Evolutionary conservation across 1,139 yeast species (phyloP).

Genomic region (Spathaspora jeffriesii): DNA sequence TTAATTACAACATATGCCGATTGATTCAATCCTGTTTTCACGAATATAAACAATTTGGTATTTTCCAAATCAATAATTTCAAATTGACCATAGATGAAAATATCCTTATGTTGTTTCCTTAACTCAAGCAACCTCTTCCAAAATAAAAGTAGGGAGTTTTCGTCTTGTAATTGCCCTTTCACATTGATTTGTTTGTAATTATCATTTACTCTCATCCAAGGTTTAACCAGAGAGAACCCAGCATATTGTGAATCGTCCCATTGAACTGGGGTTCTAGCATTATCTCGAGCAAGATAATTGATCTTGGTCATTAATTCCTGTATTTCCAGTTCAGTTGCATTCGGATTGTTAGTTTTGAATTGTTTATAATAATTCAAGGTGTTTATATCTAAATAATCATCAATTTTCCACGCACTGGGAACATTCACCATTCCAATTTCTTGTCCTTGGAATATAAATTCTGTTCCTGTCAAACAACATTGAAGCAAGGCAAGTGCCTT

Average conservation of each 20-base stretch:
- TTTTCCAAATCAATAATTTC: slow-evolving; percentile 39
- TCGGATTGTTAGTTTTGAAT: slow-evolving; percentile 27
- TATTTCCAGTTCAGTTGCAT: slow-evolving; percentile 24
- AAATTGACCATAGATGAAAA: slow-evolving; percentile 48
- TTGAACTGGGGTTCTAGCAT: slow-evolving; percentile 60
- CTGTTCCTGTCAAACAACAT: slow-evolving; percentile 52
- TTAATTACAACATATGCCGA: slow-evolving; percentile 44
- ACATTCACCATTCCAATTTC: slow-evolving; percentile 58
- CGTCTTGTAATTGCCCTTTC: slow-evolving; percentile 43
- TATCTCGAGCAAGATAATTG: slow-evolving; percentile 46
- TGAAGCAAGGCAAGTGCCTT: slow-evolving; percentile 50
- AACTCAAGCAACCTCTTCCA: slow-evolving; percentile 41
- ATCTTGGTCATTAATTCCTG: slow-evolving; percentile 28
- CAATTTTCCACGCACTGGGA: slow-evolving; percentile 43
- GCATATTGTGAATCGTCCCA: slow-evolving; percentile 47
- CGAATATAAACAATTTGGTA: slow-evolving; percentile 33
- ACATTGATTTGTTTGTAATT: slow-evolving; percentile 51
- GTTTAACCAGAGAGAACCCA: slow-evolving; percentile 50
- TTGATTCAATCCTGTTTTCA: slow-evolving; percentile 23
- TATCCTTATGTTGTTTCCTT: slow-evolving; percentile 45
- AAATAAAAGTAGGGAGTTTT: slow-evolving; percentile 44
- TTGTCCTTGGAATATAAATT: slow-evolving; percentile 60
- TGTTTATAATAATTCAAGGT: slow-evolving; percentile 41
- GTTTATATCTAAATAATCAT: slow-evolving; percentile 52
- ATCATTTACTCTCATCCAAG: slow-evolving; percentile 58